Percentiles rank a stretch among this genome's conserved stretches.
phyloP scores from a whole-genome alignment of 768 basidiomycete genomes.

The Botryobasidium botryosum region DNA sequence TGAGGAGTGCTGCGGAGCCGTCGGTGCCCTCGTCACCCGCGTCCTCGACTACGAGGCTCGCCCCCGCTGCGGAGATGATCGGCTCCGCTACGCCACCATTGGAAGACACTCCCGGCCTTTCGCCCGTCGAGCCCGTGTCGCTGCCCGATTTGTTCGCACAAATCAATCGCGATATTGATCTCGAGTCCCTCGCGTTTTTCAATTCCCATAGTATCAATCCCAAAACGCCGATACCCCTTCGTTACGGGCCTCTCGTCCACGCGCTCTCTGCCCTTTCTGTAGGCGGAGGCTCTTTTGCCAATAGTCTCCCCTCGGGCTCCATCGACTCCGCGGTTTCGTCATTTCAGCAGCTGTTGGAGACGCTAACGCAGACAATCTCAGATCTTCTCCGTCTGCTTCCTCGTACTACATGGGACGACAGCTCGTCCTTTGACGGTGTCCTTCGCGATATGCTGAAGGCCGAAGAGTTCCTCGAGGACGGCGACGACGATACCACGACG shows the following conservation, averaged over 20 bases:
- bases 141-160: background rate
- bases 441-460: slow-evolving; percentile 78
- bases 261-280: slow-evolving; percentile 75
- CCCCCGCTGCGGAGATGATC: too few species aligned
- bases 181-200: slow-evolving; percentile 59
- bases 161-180: slow-evolving; percentile 29
- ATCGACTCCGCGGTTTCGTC: slow-evolving; percentile 82
- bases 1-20: too few species aligned
- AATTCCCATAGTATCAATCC: slow-evolving; percentile 53
- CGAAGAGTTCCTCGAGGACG: slow-evolving; percentile 64
- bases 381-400: slow-evolving; percentile 71
- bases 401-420: slow-evolving; percentile 80
- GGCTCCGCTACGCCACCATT: too few species aligned
- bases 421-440: slow-evolving; percentile 75
- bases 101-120: too few species aligned
- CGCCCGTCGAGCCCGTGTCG: too few species aligned
- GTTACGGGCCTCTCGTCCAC: slow-evolving; percentile 73
- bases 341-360: slow-evolving; percentile 78
- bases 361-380: slow-evolving; percentile 77
- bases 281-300: slow-evolving; percentile 69
- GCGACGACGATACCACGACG: slow-evolving; percentile 21
- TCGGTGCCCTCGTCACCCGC: slow-evolving; percentile 50
- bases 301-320: slow-evolving; percentile 70
- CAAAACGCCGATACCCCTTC: slow-evolving; percentile 62
- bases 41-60: background rate